Base-by-base conservation (phyloP, 2,329 filamentous ascomycete genomes). In the Rhytidhysteron rufulum region DNA sequence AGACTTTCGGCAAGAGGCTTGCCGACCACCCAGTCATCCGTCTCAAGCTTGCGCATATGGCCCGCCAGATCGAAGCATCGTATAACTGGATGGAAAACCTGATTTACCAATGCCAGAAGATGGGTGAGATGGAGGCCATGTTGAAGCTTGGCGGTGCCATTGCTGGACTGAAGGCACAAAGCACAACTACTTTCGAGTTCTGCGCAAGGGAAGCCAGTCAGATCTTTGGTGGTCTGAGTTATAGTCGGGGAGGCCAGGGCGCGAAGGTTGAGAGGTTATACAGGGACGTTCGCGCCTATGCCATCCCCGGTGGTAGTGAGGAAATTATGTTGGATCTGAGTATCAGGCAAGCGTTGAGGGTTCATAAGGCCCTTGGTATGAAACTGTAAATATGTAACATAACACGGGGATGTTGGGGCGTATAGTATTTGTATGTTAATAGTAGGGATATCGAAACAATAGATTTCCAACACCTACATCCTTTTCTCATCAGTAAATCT, bases 311-410 rank as follows among this genome's bases (percentile, higher is more conserved):
- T 58, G 93, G 93, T 18, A 88, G 83, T 51, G 91, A 98, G 73
- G 93, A 98, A 78, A 98, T 98, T 51, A 98, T 98, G 93, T 73
- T 97, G 51, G 93, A 98, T 67, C 69, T 98, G 60, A 95, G 88
- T 70, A 95, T 98, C 66, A 78, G 91, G 55, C 90, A 96, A 75
- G 86, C 84, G 48, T 66, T 95, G 74, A 83, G 81, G 65, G 93
- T 98, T 40, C 87, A 89, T 55, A 84, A 96, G 77, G 83, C 83
- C 47, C 74, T 95, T 65, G 93, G 93, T 8, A 96, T 97, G 91
- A 98, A 96, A 78, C 64, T 98, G 66, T 97, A 82, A 63, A 32
- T 13, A n/a, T 29, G 30, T 32, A 32, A n/a, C 16, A 32, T 32
- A 8, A 8, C 7, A 32, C 8, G 24, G 24, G 24, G 24, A 27